Conservation (phyloP, 1,284 basidiomycete species). For the Earliella scabrosa region DNA sequence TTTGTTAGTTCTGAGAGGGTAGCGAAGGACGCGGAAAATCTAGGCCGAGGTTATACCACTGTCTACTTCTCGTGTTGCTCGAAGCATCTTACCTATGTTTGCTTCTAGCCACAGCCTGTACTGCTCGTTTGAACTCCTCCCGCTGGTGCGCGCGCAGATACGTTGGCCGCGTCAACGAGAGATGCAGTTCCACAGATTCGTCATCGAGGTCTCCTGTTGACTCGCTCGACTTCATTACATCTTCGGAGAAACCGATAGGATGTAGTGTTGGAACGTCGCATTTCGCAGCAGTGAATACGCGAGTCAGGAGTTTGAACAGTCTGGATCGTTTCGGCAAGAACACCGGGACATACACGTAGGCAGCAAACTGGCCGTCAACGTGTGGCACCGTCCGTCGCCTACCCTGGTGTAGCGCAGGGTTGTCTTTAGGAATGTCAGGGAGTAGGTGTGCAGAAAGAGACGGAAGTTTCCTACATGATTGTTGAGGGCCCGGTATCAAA, state of each 20-base stretch:
- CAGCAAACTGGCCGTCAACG: conserved; percentile 79
- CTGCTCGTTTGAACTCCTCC: conserved; percentile 63
- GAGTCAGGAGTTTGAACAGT: conserved; percentile 51
- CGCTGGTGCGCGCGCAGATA: conserved; percentile 78
- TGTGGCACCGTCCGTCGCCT: conserved; percentile 74
- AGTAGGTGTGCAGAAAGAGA: conserved; percentile 53
- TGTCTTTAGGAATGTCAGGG: conserved; percentile 53
- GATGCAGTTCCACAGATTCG: conserved; percentile 54
- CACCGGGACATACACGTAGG: conserved; percentile 75
- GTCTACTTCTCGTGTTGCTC: too few relatives aligned
- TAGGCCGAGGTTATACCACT: too few relatives aligned
- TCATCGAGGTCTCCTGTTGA: conserved; percentile 18
- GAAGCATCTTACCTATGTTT: conserved; percentile 6
- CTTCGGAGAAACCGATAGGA: conserved; percentile 40
- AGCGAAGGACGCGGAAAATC: conserved; percentile 75
- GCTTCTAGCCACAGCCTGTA: conserved; percentile 48
- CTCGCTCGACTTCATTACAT: too few relatives aligned
- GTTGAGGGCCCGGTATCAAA: not conserved
- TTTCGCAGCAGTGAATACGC: conserved; percentile 50
- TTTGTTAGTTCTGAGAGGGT: conserved; percentile 72
- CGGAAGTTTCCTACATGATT: conserved; percentile 53
- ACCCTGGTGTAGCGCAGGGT: conserved; percentile 79
- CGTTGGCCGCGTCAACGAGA: conserved; percentile 79
- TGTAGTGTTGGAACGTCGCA: conserved; percentile 50
- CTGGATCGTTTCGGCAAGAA: conserved; percentile 44